These are phyloP conservation scores for Aspergillus ibericus DNA, from an alignment of 2,329 filamentous ascomycete species.

Conservation along the genomic window DNA sequence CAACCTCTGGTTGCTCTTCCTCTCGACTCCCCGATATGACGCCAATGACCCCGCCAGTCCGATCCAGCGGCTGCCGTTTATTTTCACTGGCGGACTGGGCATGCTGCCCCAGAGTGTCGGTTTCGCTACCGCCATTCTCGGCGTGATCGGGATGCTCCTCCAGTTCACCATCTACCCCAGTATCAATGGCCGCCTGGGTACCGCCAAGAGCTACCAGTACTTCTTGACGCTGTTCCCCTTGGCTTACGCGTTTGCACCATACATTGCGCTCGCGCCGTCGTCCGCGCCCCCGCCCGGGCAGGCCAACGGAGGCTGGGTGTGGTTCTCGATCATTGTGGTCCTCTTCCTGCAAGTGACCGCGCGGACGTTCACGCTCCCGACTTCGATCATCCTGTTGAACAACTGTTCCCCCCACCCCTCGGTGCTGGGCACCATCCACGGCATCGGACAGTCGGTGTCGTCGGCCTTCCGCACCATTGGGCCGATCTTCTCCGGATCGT, in stretches of 20 bases:
- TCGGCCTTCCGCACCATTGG: conserved; percentile 58
- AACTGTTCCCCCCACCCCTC: conserved; percentile 60
- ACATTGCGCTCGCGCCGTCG: conserved; percentile 67
- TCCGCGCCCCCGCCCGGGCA: conserved; percentile 43
- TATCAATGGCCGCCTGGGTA: conserved; percentile 66
- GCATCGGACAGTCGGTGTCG: conserved; percentile 57
- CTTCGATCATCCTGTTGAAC: conserved; percentile 60
- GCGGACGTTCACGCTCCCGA: conserved; percentile 67
- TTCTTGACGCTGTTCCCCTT: conserved; percentile 70
- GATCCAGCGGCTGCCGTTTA: conserved; percentile 51
- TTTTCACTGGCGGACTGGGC: conserved; percentile 71
- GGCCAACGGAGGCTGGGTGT: conserved; percentile 52
- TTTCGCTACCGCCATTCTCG: conserved; percentile 72
- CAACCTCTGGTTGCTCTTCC: conserved; percentile 73
- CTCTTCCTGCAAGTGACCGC: conserved; percentile 69
- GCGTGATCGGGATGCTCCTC: conserved; percentile 69
- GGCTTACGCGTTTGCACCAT: conserved; percentile 70
- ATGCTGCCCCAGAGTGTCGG: conserved; percentile 70
- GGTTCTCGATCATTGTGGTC: conserved; percentile 65
- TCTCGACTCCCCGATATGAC: conserved; percentile 66
- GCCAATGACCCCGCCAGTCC: conserved; percentile 40
- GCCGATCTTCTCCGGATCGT: conserved; percentile 56
- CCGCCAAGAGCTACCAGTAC: conserved; percentile 65
- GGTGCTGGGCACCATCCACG: conserved; percentile 61
- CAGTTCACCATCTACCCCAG: conserved; percentile 70